These are phyloP conservation scores for Debaryomyces maramus DNA, from an alignment of 805 yeast species.

Conservation along the genomic window DNA sequence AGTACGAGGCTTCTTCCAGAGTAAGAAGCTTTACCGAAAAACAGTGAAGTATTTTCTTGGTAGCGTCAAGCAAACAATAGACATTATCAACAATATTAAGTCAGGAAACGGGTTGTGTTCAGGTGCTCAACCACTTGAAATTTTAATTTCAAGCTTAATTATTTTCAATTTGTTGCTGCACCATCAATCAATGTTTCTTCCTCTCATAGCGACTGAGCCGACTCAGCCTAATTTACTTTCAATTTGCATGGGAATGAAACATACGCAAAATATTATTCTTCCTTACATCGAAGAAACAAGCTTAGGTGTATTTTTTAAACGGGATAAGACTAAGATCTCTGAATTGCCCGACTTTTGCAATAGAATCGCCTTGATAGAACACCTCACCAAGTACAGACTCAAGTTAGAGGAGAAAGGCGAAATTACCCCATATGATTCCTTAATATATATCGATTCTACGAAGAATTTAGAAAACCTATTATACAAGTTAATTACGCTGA, in stretches of 20 bases:
- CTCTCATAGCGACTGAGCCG: background rate
- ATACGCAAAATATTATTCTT: background rate
- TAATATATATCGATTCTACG: constrained; percentile 2
- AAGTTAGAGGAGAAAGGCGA: constrained; percentile 1
- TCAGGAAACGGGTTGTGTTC: background rate
- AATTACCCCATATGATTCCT: background rate
- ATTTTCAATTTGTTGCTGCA: constrained; percentile 5
- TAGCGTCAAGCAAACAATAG: constrained; percentile 1
- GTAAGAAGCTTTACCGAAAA: background rate
- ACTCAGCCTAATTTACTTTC: constrained; percentile 2
- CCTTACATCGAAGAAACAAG: background rate
- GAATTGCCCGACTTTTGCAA: background rate
- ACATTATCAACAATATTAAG: background rate
- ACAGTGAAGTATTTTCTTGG: constrained; percentile 1
- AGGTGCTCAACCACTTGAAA: constrained; percentile 1
- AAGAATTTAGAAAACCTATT: background rate
- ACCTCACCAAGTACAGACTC: constrained; percentile 3
- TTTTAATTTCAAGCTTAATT: constrained; percentile 2
- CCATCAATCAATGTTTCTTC: constrained; percentile 3
- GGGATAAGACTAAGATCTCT: background rate
- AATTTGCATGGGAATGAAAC: constrained; percentile 1
- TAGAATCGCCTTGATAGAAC: constrained; percentile 1
- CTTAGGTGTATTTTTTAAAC: constrained; percentile 1
- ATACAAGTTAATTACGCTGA: constrained; percentile 1
- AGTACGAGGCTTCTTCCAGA: background rate